These are phyloP conservation scores for Croton laevigatus DNA, from an alignment of 441 rosid genomes.

Conservation along the genomic window DNA sequence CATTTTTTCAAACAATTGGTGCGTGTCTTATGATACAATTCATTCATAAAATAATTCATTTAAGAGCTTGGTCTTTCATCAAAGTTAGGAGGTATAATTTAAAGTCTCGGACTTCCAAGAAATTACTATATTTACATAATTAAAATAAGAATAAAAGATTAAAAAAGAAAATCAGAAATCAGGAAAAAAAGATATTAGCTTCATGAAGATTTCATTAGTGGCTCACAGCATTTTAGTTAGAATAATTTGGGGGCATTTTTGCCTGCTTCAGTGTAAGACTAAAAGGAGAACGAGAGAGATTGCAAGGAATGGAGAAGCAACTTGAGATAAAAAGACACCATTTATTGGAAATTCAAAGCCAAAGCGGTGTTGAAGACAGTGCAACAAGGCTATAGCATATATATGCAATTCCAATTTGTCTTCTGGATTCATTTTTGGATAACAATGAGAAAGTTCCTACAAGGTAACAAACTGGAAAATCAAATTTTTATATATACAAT, in stretches of 20 bases:
- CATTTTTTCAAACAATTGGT: no score
- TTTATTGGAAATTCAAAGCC: constrained; percentile 48
- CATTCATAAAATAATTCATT: no score
- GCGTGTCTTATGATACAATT: no score
- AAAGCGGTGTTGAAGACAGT: constrained; percentile 52
- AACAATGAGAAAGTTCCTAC: constrained; percentile 67
- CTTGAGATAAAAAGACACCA: constrained; percentile 60
- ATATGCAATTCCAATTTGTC: constrained; percentile 73
- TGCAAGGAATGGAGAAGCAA: constrained; percentile 29
- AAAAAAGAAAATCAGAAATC: no score
- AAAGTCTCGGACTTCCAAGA: no score
- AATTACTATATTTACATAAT: no score
- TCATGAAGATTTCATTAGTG: no score
- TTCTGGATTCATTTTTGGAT: constrained; percentile 51
- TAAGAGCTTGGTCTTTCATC: no score
- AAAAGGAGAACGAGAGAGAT: constrained; percentile 5
- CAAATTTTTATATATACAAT: constrained; percentile 4
- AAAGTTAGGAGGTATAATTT: no score
- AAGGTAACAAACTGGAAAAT: constrained; percentile 25
- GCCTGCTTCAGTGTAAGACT: background rate
- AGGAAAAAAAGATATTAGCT: no score
- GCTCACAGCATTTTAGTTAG: no score
- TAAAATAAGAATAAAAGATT: no score
- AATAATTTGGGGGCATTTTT: background rate
- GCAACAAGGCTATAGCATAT: constrained; percentile 59